These are phyloP conservation scores for Clarireedia paspali DNA, from an alignment of 2,329 filamentous ascomycete species.

Conservation along the genomic window DNA sequence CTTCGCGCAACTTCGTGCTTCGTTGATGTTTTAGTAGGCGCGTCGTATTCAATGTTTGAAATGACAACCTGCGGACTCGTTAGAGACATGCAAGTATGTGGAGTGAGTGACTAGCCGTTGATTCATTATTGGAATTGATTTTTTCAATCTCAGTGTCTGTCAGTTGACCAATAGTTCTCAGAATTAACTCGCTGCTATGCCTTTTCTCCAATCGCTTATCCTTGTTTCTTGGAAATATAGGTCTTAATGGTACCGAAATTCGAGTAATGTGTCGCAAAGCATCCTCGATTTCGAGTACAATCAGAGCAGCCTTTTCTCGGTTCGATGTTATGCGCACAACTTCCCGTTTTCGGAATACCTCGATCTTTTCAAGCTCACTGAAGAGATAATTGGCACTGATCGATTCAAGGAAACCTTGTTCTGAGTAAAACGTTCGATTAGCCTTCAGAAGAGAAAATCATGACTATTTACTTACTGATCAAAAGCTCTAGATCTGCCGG, in stretches of 20 bases:
- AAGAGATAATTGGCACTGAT: conserved; percentile 19
- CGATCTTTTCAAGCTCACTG: conserved; percentile 21
- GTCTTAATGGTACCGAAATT: conserved; percentile 12
- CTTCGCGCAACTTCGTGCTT: conserved; percentile 19
- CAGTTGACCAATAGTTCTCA: conserved; percentile 19
- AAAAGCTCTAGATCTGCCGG: conserved; percentile 23
- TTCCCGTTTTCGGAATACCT: conserved; percentile 20
- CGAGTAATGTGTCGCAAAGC: conserved; percentile 16
- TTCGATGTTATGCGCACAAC: conserved; percentile 25
- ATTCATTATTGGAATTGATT: not conserved
- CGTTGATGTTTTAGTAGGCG: conserved; percentile 9
- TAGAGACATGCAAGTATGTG: not conserved
- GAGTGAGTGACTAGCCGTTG: conserved; percentile 8
- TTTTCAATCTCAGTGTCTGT: conserved; percentile 23
- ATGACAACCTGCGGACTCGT: conserved; percentile 10
- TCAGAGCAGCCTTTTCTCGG: conserved; percentile 17
- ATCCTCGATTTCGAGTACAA: conserved; percentile 19
- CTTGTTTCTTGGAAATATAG: conserved; percentile 12
- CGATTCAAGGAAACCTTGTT: conserved; percentile 16
- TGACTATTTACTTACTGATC: conserved; percentile 17
- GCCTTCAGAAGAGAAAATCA: not conserved
- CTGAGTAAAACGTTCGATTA: conserved; percentile 11
- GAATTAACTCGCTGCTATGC: conserved; percentile 11
- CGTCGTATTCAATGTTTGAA: conserved; percentile 12
- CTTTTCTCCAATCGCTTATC: conserved; percentile 7